Evolutionary conservation across 805 yeast species (phyloP).

Genomic region (Saturnispora saitoi): DNA sequence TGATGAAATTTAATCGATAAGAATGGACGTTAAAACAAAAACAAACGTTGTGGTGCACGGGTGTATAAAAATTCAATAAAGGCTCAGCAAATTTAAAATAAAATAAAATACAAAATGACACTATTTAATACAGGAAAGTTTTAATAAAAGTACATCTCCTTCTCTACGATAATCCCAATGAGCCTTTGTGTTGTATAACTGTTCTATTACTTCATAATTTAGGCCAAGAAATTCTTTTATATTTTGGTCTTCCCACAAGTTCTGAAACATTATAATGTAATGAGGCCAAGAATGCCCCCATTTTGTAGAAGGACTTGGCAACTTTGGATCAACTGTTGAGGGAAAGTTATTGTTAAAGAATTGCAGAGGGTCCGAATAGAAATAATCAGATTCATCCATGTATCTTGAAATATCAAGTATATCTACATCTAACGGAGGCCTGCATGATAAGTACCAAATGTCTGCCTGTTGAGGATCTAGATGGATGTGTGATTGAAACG

Average conservation of each 20-base stretch:
- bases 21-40: background rate
- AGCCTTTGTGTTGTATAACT: conserved; percentile 9
- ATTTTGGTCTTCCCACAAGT: conserved; percentile 15
- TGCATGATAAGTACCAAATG: conserved; percentile 83
- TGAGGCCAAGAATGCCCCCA: conserved; percentile 56
- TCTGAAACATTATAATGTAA: conserved; percentile 65
- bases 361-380: conserved; percentile 57
- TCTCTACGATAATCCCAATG: conserved; percentile 14
- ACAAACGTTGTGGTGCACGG: background rate
- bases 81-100: background rate
- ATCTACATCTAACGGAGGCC: conserved; percentile 68
- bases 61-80: background rate
- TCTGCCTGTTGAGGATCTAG: conserved; percentile 33
- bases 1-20: background rate
- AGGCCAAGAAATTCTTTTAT: background rate
- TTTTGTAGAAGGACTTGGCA: background rate
- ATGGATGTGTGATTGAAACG: conserved; percentile 83
- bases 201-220: conserved; percentile 4
- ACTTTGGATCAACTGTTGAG: conserved; percentile 8
- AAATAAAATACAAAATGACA: no score
- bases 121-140: background rate
- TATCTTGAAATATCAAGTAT: conserved; percentile 34
- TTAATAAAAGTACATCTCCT: conserved; percentile 9
- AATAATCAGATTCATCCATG: conserved; percentile 79
- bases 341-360: conserved; percentile 55